Evolutionary conservation across 2,329 filamentous ascomycete species (phyloP).

Genomic region (Trichoderma guizhouense): DNA sequence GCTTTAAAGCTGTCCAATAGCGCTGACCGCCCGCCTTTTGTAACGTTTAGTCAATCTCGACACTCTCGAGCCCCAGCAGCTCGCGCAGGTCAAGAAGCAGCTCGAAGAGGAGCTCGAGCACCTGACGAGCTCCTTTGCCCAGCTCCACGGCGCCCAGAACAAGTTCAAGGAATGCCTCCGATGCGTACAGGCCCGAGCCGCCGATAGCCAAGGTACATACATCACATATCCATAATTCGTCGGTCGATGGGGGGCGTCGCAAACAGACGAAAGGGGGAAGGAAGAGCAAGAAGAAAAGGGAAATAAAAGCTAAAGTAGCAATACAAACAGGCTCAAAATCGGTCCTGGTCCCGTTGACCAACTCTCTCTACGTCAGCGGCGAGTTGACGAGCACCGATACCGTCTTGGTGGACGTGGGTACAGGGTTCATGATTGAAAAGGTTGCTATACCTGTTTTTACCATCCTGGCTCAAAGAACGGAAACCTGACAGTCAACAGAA

Average conservation of each 20-base stretch:
- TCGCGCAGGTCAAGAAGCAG: constrained; percentile 90
- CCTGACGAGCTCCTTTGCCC: constrained; percentile 83
- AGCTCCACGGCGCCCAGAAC: constrained; percentile 82
- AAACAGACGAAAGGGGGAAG: background rate
- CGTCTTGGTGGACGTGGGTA: constrained; percentile 89
- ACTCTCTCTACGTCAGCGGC: constrained; percentile 89
- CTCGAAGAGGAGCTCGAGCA: constrained; percentile 95
- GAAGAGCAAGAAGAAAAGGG: background rate
- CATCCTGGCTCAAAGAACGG: background rate
- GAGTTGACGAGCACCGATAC: constrained; percentile 69
- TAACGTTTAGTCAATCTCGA: constrained; percentile 59
- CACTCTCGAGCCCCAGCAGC: constrained; percentile 77
- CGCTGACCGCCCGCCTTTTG: background rate
- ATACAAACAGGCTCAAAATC: constrained; percentile 39
- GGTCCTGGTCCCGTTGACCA: constrained; percentile 90
- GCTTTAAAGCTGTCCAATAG: background rate
- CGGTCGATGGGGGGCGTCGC: background rate
- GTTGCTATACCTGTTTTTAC: constrained; percentile 36
- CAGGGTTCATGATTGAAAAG: constrained; percentile 94
- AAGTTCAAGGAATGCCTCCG: constrained; percentile 90
- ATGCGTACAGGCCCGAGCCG: constrained; percentile 58
- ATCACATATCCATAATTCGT: background rate
- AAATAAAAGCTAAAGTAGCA: background rate
- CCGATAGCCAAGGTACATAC: constrained; percentile 31
- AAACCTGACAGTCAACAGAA: constrained; percentile 36